These are phyloP conservation scores for Botrytis pseudocinerea DNA, from an alignment of 2,329 filamentous ascomycete species.

Conservation along the genomic window DNA sequence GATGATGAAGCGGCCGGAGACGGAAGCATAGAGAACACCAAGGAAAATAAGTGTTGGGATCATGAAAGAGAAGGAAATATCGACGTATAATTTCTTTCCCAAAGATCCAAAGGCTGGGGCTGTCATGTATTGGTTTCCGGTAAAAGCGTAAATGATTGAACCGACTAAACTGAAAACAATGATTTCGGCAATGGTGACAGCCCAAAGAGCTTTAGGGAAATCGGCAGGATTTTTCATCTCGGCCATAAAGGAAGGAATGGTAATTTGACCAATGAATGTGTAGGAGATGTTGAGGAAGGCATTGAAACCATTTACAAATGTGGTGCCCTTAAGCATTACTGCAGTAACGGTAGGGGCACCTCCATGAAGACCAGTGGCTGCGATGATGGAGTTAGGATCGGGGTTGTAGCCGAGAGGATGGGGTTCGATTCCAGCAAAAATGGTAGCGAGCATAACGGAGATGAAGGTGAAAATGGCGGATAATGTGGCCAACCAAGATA, in stretches of 20 bases:
- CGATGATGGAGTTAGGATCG: slow-evolving; percentile 43
- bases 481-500: slow-evolving; percentile 75
- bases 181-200: slow-evolving; percentile 84
- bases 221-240: slow-evolving; percentile 83
- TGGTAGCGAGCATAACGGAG: slow-evolving; percentile 78
- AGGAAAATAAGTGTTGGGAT: slow-evolving; percentile 92
- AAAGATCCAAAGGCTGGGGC: slow-evolving; percentile 85
- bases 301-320: slow-evolving; percentile 78
- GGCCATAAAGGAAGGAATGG: slow-evolving; percentile 89
- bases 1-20: slow-evolving; percentile 87
- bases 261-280: slow-evolving; percentile 95
- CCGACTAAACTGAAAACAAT: slow-evolving; percentile 84
- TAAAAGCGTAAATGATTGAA: slow-evolving; percentile 79
- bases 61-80: slow-evolving; percentile 92
- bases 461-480: slow-evolving; percentile 89
- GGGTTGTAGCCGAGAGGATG: slow-evolving; percentile 69
- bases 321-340: slow-evolving; percentile 66
- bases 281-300: slow-evolving; percentile 96
- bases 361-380: slow-evolving; percentile 35
- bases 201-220: slow-evolving; percentile 91
- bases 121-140: slow-evolving; percentile 85
- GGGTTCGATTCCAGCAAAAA: slow-evolving; percentile 75
- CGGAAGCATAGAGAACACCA: slow-evolving; percentile 85
- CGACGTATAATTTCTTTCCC: slow-evolving; percentile 73
- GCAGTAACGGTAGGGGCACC: slow-evolving; percentile 70